phyloP scores from a whole-genome alignment of 371 early-diverging fungal genomes.

The Coemansia sp. region DNA sequence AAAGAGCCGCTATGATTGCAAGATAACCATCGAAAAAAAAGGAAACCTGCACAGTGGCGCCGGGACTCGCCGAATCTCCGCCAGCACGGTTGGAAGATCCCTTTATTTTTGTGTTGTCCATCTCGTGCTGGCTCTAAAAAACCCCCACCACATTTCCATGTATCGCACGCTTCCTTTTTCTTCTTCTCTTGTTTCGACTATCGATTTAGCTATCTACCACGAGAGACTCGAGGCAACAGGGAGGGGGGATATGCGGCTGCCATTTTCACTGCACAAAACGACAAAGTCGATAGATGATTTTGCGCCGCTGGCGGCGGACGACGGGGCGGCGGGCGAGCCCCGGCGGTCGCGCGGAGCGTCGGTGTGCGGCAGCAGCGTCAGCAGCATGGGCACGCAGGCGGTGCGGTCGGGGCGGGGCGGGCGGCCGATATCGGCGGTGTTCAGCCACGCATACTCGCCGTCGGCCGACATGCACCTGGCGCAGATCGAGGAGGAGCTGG shows the following conservation, averaged over 20 bases:
- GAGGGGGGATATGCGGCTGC: slow-evolving; percentile 47
- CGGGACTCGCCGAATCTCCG: too few species aligned
- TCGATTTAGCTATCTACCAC: too few species aligned
- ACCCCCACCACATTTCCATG: too few species aligned
- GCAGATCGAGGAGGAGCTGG: slow-evolving; percentile 46
- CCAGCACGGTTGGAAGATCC: too few species aligned
- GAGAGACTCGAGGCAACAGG: too few species aligned
- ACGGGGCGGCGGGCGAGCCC: slow-evolving; percentile 1
- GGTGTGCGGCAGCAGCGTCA: slow-evolving; percentile 21
- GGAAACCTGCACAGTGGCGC: too few species aligned
- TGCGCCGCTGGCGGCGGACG: slow-evolving; percentile 21
- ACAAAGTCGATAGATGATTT: slow-evolving; percentile 41
- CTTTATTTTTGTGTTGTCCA: too few species aligned
- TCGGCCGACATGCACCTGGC: slow-evolving; percentile 28
- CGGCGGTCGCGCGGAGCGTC: slow-evolving; percentile 29
- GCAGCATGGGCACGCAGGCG: background rate
- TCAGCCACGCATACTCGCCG: slow-evolving; percentile 16
- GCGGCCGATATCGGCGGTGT: slow-evolving; percentile 25
- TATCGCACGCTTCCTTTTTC: too few species aligned
- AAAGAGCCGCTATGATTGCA: too few species aligned
- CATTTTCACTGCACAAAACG: slow-evolving; percentile 25
- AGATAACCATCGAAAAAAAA: too few species aligned
- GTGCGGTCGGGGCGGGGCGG: slow-evolving; percentile 6
- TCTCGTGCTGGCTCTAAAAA: too few species aligned
- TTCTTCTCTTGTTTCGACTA: too few species aligned